Base-by-base conservation (phyloP, 31 red algal genomes). In the Endocladia muricata region DNA sequence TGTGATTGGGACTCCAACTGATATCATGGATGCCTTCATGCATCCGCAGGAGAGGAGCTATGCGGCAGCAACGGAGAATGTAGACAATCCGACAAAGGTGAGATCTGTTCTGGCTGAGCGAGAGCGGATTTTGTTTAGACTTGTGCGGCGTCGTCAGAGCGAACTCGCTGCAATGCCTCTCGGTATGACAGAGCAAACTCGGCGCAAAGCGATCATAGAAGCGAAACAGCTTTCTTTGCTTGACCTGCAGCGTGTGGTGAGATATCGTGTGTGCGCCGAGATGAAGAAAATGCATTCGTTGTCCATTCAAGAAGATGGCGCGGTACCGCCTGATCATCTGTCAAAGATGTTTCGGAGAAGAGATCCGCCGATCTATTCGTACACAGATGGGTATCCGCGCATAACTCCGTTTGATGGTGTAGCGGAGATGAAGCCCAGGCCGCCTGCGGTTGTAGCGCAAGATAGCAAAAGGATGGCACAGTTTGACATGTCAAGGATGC, bases 171-270 rank as follows among this genome's bases (percentile, higher is more conserved):
- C 78, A 1, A 80, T 79, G 72, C 86, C 86, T 22, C 39, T 74
- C 31, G 78, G 54, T 23, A 72, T 90, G 67, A 73, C 86, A 2
- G 86, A 90, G 31, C 72, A 78, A 49, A 80, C 77, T 41, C 62
- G 86, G 56, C 41, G 86, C 11, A 82, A 82, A 23, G 86, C 86
- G 19, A 90, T 83, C 4, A 82, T 90, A 40, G 86, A 90, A 49
- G 70, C 65, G 29, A 90, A 90, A 32, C 63, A 80, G 37, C 70
- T 90, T 25, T 77, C 72, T 25, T 47, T 90, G 8, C 36, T 90
- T 2, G 86, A 83, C 21, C 51, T 90, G 48, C 86, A 90, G 51
- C 58, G 86, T n/a, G 68, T 90, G 19, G 86, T 76, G 25, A 26
- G 86, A 35, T 56, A 51, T 30, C 64, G 79, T 28, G 86, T 83